These are phyloP conservation scores for Mortierella sp. DNA, from an alignment of 371 early-diverging fungal species.

Conservation along the genomic window DNA sequence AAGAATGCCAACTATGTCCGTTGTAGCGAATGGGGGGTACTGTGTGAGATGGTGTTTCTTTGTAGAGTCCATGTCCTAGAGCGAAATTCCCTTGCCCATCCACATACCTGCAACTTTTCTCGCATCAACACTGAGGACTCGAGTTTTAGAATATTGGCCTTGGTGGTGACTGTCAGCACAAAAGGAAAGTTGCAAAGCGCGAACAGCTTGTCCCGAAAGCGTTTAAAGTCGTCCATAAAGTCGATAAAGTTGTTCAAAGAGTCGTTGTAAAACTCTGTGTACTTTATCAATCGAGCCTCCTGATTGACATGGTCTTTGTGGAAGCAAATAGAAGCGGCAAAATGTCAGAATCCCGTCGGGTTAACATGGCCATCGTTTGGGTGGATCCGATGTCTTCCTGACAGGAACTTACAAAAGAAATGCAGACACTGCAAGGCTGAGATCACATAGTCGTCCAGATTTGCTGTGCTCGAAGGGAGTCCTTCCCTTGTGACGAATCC, in stretches of 20 bases:
- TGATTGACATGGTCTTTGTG: slow-evolving; percentile 43
- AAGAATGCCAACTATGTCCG: slow-evolving; percentile 73
- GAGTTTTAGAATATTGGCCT: slow-evolving; percentile 74
- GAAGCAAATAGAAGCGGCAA: neutral
- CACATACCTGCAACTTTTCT: slow-evolving; percentile 48
- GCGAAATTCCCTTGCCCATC: too few relatives aligned
- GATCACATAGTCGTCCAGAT: slow-evolving; percentile 40
- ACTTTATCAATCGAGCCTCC: slow-evolving; percentile 51
- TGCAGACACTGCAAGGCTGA: slow-evolving; percentile 44
- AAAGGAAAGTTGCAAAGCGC: slow-evolving; percentile 77
- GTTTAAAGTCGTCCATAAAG: slow-evolving; percentile 76
- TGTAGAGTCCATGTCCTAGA: too few relatives aligned
- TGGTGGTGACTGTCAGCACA: slow-evolving; percentile 69
- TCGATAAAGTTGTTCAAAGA: slow-evolving; percentile 70
- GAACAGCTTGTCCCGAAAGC: slow-evolving; percentile 68
- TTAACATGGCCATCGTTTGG: too few relatives aligned
- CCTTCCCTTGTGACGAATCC: slow-evolving; percentile 29
- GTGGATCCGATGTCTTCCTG: too few relatives aligned
- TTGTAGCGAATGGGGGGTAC: too few relatives aligned
- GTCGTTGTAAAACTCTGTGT: slow-evolving; percentile 72
- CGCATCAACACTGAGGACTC: slow-evolving; percentile 76
- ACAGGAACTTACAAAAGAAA: slow-evolving; percentile 40
- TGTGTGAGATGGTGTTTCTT: too few relatives aligned
- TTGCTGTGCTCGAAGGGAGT: slow-evolving; percentile 34
- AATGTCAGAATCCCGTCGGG: neutral